Percentiles rank a stretch among this genome's conserved stretches.
Conservation (phyloP, 306 rosid genomes). For the Cyamopsis tetragonoloba region DNA sequence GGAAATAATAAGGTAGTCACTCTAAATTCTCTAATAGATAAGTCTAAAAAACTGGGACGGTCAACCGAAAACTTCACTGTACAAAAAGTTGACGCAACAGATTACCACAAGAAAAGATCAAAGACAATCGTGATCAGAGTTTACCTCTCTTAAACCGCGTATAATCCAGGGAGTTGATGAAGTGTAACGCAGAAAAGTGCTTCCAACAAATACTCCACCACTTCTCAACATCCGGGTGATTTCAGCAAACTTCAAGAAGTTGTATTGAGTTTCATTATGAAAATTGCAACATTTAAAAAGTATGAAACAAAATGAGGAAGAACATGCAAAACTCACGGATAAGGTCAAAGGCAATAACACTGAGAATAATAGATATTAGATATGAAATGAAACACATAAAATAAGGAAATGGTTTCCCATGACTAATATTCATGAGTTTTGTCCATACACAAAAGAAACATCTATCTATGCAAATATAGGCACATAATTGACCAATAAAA, state of each 20-base stretch:
- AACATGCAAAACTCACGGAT: slow-evolving; percentile 7
- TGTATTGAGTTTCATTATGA: slow-evolving; percentile 11
- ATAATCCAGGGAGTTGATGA: slow-evolving; percentile 55
- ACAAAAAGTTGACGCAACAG: slow-evolving; percentile 4
- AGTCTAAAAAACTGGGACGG: neutral
- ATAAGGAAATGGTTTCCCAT: neutral
- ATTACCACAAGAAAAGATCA: neutral
- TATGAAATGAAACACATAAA: neutral
- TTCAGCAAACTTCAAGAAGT: slow-evolving; percentile 60
- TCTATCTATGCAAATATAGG: neutral
- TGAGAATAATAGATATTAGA: neutral
- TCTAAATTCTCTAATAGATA: neutral
- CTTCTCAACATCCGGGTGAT: slow-evolving; percentile 69
- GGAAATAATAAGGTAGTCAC: neutral
- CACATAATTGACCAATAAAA: neutral
- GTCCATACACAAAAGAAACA: neutral
- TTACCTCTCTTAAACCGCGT: slow-evolving; percentile 61
- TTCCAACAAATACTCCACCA: slow-evolving; percentile 86
- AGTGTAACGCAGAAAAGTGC: slow-evolving; percentile 75
- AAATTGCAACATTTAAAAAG: neutral
- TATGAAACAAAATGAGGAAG: neutral
- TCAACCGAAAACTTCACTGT: neutral
- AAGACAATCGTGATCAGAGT: neutral
- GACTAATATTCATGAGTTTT: neutral
- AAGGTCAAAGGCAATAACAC: neutral